Evolutionary conservation across 441 rosid genomes (phyloP).

Genomic region (Syzygium malaccense): DNA sequence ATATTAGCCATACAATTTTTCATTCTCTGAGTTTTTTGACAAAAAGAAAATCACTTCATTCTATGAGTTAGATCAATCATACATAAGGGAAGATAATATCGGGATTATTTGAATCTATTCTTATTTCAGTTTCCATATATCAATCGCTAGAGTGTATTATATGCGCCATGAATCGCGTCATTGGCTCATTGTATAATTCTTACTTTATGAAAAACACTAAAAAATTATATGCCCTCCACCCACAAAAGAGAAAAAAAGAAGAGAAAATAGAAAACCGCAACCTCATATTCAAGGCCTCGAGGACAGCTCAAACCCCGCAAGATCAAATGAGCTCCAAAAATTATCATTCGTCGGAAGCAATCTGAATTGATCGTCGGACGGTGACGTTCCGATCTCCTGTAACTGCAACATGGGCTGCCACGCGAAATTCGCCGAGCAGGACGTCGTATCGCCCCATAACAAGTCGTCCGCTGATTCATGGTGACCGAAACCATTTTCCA

Average conservation of each 20-base stretch:
- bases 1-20: neutral
- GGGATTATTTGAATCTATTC: neutral
- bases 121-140: neutral
- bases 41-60: neutral
- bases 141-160: neutral
- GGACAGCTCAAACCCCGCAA: conserved; percentile 25
- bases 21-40: neutral
- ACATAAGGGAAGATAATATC: neutral
- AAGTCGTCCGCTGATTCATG: conserved; percentile 24
- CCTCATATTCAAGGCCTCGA: conserved; percentile 18
- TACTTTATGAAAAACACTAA: neutral
- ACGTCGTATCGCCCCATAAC: conserved; percentile 20
- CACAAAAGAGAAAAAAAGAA: neutral
- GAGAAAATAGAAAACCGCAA: neutral
- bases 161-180: neutral
- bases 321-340: conserved; percentile 35
- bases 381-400: conserved; percentile 17
- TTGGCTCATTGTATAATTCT: neutral
- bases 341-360: conserved; percentile 7
- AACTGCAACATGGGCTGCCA: conserved; percentile 28
- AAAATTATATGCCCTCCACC: neutral
- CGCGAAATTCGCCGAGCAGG: neutral
- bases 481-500: neutral
- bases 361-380: conserved; percentile 17
- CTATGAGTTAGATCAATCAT: neutral